These are phyloP conservation scores for Lyophyllum atratum DNA, from an alignment of 768 basidiomycete species.

Conservation along the genomic window DNA sequence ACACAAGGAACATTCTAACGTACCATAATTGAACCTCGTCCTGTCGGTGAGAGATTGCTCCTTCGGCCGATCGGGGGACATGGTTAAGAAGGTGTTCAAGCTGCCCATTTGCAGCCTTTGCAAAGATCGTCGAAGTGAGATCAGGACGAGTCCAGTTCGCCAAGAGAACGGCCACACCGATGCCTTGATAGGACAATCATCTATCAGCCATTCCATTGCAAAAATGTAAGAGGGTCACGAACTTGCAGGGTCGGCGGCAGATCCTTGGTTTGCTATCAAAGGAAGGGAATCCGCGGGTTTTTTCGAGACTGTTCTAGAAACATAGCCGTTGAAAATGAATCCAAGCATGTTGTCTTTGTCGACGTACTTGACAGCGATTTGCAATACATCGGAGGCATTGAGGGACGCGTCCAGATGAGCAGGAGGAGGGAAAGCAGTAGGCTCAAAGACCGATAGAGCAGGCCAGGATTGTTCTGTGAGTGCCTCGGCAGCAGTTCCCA, in stretches of 20 bases:
- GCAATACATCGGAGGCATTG: slow-evolving; percentile 40
- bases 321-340: background rate
- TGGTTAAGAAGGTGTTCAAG: slow-evolving; percentile 46
- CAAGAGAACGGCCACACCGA: slow-evolving; percentile 53
- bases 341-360: background rate
- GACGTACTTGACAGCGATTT: slow-evolving; percentile 41
- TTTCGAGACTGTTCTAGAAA: slow-evolving; percentile 35
- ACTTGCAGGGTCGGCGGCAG: slow-evolving; percentile 66
- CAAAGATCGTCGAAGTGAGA: slow-evolving; percentile 33
- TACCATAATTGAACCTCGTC: slow-evolving; percentile 58
- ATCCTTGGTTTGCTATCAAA: slow-evolving; percentile 47
- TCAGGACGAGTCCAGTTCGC: slow-evolving; percentile 53
- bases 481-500: slow-evolving; percentile 59
- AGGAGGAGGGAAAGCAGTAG: slow-evolving; percentile 45
- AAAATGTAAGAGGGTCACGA: slow-evolving; percentile 14
- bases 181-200: slow-evolving; percentile 30
- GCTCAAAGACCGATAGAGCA: slow-evolving; percentile 47
- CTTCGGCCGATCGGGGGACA: slow-evolving; percentile 45
- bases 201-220: slow-evolving; percentile 4
- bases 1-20: background rate
- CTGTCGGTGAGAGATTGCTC: slow-evolving; percentile 61
- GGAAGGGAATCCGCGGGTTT: slow-evolving; percentile 39
- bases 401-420: slow-evolving; percentile 23
- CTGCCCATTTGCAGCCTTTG: slow-evolving; percentile 45
- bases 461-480: slow-evolving; percentile 55